phyloP scores from a whole-genome alignment of 176 grass and related monocot genomes.

The Musa schizocarpa region DNA sequence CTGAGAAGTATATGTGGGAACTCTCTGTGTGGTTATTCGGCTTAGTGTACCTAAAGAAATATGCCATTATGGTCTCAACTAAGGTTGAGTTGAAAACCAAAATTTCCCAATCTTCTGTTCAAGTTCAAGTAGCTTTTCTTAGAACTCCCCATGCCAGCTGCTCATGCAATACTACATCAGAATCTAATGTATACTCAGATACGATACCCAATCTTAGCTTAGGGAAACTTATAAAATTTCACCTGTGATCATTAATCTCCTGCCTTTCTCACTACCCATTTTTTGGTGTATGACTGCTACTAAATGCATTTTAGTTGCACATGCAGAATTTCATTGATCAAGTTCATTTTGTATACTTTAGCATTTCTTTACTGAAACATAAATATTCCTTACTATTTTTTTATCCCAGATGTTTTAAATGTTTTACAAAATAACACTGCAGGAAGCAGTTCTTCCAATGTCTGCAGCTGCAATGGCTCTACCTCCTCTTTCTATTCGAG shows the following conservation, averaged over 20 bases:
- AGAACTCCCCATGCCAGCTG: too few relatives aligned
- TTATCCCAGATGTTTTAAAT: constrained; percentile 13
- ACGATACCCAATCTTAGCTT: background rate
- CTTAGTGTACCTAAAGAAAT: background rate
- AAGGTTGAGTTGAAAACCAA: background rate
- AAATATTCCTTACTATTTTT: background rate
- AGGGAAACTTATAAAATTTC: background rate
- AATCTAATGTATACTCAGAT: too few relatives aligned
- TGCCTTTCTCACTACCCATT: background rate
- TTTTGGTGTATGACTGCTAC: background rate
- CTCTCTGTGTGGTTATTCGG: too few relatives aligned
- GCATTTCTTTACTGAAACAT: too few relatives aligned
- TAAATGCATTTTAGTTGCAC: background rate
- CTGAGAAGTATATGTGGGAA: too few relatives aligned
- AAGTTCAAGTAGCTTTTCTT: background rate
- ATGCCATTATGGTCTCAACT: background rate
- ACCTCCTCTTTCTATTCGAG: constrained; percentile 86
- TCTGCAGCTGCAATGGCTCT: constrained; percentile 91
- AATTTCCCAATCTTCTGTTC: background rate
- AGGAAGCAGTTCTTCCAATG: constrained; percentile 83
- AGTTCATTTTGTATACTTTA: background rate
- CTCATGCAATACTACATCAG: too few relatives aligned
- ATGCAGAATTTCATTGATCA: background rate
- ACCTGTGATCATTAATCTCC: background rate
- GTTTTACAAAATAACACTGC: constrained; percentile 20